phyloP scores from a whole-genome alignment of 805 yeast species.

The Schwanniomyces pseudopolymorphus region DNA sequence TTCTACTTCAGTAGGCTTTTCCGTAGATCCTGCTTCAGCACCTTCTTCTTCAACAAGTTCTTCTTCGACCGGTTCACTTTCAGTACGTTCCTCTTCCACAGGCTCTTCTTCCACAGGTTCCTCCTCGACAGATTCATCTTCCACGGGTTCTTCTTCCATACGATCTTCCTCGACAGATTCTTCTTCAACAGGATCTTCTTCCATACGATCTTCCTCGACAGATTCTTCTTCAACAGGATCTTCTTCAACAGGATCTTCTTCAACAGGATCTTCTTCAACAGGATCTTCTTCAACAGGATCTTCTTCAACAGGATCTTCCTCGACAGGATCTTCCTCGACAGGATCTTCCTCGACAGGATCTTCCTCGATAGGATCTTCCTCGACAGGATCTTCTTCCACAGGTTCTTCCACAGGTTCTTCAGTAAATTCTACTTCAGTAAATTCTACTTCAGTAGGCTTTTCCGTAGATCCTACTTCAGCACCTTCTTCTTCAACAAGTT shows the following conservation, averaged over 20 bases:
- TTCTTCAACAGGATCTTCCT: no score
- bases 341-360: constrained; percentile 1
- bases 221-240: constrained; percentile 2
- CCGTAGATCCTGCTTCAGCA: background rate
- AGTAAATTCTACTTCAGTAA: no score
- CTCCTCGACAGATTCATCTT: constrained; percentile 1
- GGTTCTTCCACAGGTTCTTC: constrained; percentile 1
- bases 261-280: constrained; percentile 3
- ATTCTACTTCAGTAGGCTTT: no score
- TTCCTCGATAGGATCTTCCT: background rate
- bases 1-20: background rate
- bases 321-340: constrained; percentile 3
- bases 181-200: constrained; percentile 3
- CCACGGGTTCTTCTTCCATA: background rate
- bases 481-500: background rate
- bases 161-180: constrained; percentile 1
- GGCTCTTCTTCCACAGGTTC: constrained; percentile 1
- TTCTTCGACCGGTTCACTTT: constrained; percentile 6
- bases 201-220: constrained; percentile 7
- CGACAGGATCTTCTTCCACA: no score
- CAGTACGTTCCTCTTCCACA: constrained; percentile 4
- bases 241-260: constrained; percentile 8
- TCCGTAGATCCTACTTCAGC: no score
- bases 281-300: background rate
- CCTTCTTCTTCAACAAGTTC: constrained; percentile 6